Evolutionary conservation across 768 basidiomycete genomes (phyloP), one percentile per base, ranked within the genome.

Genomic region (Termitomyces sp.): DNA sequence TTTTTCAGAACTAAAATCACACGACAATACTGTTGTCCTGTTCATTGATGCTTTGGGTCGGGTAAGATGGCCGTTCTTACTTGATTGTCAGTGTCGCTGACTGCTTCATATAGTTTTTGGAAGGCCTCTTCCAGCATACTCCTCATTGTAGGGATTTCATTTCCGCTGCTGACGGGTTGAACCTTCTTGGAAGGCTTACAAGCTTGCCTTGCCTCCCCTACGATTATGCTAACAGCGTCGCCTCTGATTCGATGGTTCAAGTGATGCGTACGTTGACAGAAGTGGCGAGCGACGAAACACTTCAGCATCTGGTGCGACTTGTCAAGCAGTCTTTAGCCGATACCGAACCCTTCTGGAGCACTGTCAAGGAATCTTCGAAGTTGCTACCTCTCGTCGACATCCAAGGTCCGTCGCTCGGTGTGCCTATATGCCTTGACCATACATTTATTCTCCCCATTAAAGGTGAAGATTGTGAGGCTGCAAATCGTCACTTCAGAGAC

Each of bases 101-200:
- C 8, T 42, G 43, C 20, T 42, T 45, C 34, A 59, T n/a, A 39
- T 51, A 95, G 93, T 95, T 97, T 72, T 80, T 95, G 54, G 93
- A 95, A 70, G 95, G 97, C 6, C 80, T 98, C 42, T 95, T 98
- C 76, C 94, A 95, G 65, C 95, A 96, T 68, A 80, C 86, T 1
- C 84, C 86, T 24, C 92, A 98, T 70, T 91, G 91, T 77, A 86
- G 86, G 62, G 96, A 98, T 64, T 98, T 98, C 69, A 84, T 97
- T 59, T 75, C 81, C 47, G 79, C 82, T 59, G 79, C 87, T 5
- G 83, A 95, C 65, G 85, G 92, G 48, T 79, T 98, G 40, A 76
- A 86, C 62, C 78, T 82, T 63, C 75, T 98, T 55, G 86, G 93
- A 62, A 81, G 83, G 62, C 77, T 98, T 42, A 87, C 95, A 33